Evolutionary conservation across 164 flowering plant genomes (phyloP).

Genomic region (Echeveria elegans): DNA sequence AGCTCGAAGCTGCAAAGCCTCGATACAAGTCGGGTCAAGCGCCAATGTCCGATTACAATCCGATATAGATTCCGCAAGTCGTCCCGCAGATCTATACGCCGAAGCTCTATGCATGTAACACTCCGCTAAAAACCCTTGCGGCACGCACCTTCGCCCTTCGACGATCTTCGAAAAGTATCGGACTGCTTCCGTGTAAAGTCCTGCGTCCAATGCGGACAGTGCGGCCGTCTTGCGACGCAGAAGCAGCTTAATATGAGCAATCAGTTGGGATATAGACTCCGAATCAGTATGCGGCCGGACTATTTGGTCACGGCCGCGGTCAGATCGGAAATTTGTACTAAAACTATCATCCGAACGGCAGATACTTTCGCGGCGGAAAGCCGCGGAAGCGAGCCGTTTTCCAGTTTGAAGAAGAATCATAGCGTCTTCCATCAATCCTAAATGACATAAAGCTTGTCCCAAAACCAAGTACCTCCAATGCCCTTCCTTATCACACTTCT

Average conservation of each 20-base stretch:
- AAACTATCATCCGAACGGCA: conserved; percentile 81
- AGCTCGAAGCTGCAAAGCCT: conserved; percentile 7
- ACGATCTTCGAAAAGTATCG: conserved; percentile 2
- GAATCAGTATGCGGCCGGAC: not conserved
- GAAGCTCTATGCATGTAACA: conserved; percentile 10
- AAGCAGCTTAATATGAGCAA: conserved; percentile 1
- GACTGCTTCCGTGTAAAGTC: conserved; percentile 1
- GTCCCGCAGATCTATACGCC: no score
- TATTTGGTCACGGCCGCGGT: not conserved
- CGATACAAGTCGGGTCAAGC: conserved; percentile 6
- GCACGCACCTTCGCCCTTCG: conserved; percentile 1
- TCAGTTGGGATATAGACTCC: conserved; percentile 1
- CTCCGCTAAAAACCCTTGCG: conserved; percentile 8
- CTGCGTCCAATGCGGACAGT: conserved; percentile 8
- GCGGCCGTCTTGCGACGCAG: conserved; percentile 9
- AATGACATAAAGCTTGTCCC: conserved; percentile 82
- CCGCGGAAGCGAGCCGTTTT: conserved; percentile 73
- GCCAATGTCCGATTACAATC: conserved; percentile 8
- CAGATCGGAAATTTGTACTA: not conserved
- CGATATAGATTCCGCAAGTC: conserved; percentile 3
- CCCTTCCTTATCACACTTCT: conserved; percentile 5
- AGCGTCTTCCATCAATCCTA: conserved; percentile 93
- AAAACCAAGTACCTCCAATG: conserved; percentile 43
- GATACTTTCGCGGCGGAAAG: conserved; percentile 71
- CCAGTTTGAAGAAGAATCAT: conserved; percentile 87